These are phyloP conservation scores for Penicillium sp. DNA, from an alignment of 2,329 filamentous ascomycete species.

Conservation along the genomic window DNA sequence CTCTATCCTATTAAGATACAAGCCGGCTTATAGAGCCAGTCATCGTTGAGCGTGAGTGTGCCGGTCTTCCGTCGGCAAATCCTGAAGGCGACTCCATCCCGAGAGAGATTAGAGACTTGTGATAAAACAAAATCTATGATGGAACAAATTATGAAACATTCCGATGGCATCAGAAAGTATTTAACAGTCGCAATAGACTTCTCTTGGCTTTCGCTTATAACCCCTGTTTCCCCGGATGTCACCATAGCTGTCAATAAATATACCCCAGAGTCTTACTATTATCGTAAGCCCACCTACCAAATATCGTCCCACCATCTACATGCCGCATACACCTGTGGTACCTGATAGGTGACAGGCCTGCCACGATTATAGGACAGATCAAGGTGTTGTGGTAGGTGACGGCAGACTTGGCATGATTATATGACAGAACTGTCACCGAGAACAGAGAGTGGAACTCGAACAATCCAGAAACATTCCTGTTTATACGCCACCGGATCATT, in stretches of 20 bases:
- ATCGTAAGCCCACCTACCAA: not conserved
- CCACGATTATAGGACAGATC: not conserved
- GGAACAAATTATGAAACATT: not conserved
- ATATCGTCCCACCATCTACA: not conserved
- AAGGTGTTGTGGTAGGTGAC: not conserved
- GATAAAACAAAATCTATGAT: not conserved
- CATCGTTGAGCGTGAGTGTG: conserved; percentile 16
- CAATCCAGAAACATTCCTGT: not conserved
- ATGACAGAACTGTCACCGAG: not conserved
- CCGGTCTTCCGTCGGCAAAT: conserved; percentile 26
- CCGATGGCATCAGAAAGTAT: not conserved
- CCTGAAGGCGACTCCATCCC: conserved; percentile 10
- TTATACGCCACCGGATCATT: not conserved
- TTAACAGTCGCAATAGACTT: conserved; percentile 8
- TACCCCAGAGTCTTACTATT: not conserved
- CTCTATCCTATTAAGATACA: not conserved
- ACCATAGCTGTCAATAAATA: not conserved
- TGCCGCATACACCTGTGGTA: not conserved
- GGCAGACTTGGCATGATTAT: not conserved
- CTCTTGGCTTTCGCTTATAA: conserved; percentile 5
- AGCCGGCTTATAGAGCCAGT: conserved; percentile 15
- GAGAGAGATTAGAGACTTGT: not conserved
- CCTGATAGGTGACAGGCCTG: no score
- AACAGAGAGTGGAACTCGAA: not conserved
- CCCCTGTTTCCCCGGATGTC: not conserved